Evolutionary conservation across 805 yeast species (phyloP), one percentile per base, ranked within the genome.

Genomic region (Saccharomycopsis malanga): DNA sequence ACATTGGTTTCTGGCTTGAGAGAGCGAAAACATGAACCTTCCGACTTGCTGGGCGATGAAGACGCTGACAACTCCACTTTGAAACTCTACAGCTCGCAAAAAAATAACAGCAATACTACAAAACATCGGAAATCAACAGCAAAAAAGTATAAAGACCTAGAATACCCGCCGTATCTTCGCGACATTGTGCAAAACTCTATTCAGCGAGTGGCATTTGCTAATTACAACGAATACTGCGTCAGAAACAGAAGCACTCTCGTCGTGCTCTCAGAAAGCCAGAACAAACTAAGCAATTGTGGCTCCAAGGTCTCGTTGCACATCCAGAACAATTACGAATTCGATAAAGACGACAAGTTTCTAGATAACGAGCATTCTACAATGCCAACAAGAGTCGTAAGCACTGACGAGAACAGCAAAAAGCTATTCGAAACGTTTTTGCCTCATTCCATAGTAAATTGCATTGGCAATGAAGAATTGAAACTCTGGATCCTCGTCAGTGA

Each of bases 1-100:
- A 73, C 88, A 0, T 64, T 82, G 4, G 81, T 83, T 0, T 72
- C 77, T 59, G 85, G 88, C 0, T 61, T 72, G 12, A 67, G 72
- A 45, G 71, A 72, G 47, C 2, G 61, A 61, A 25, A 54, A 53
- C 30, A 27, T 7, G 30, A 27, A 27, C 7, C 7, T 27, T 12
- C 12, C 30, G 30, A 27, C 7, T n/a, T n/a, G n/a, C n/a, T n/a
- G n/a, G n/a, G n/a, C n/a, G 30, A 27, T 9, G 12, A 27, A 7
- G 30, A 27, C 12, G 12, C 12, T 7, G 30, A 27, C 30, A 27
- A 12, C 30, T 27, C 30, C 12, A 7, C 30, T 27, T 27, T 27
- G 12, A 27, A 27, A 9, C 30, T 27, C 7, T 7, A 27, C 12
- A 27, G 30, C 12, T 27, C 30, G 7, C 30, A 27, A 27, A 71